These are phyloP conservation scores for Populus hybrid DNA, from an alignment of 441 rosid species.

Conservation along the genomic window DNA sequence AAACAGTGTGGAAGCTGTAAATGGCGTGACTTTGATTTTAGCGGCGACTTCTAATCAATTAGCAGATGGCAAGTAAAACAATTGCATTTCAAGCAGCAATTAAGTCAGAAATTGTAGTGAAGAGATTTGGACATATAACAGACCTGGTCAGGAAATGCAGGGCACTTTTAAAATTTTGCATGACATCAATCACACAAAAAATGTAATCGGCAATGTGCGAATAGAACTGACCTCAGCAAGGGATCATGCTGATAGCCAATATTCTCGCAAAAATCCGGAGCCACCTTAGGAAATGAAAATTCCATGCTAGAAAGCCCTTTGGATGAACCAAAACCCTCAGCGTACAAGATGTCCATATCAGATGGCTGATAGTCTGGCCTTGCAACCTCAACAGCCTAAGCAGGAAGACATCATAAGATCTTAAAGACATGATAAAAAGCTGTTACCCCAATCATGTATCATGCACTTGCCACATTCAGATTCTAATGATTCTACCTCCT, in stretches of 20 bases:
- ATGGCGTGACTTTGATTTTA: neutral
- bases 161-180: neutral
- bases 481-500: too few relatives aligned
- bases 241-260: slow-evolving; percentile 39
- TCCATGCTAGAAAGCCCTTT: slow-evolving; percentile 88
- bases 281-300: slow-evolving; percentile 67
- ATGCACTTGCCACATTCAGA: too few relatives aligned
- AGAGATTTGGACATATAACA: neutral
- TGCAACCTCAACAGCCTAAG: slow-evolving; percentile 69
- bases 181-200: neutral
- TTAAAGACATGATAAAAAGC: neutral
- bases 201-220: neutral
- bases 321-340: slow-evolving; percentile 86
- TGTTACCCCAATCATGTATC: too few relatives aligned
- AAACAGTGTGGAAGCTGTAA: neutral
- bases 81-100: neutral
- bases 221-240: slow-evolving; percentile 41
- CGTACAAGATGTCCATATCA: slow-evolving; percentile 84
- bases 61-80: too few relatives aligned
- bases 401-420: slow-evolving; percentile 7
- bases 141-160: neutral
- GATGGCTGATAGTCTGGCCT: slow-evolving; percentile 84
- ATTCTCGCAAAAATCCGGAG: slow-evolving; percentile 39
- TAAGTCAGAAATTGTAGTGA: neutral
- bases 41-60: neutral